Evolutionary conservation across 2,329 filamentous ascomycete species (phyloP).

Genomic region (Talaromyces islandicus): DNA sequence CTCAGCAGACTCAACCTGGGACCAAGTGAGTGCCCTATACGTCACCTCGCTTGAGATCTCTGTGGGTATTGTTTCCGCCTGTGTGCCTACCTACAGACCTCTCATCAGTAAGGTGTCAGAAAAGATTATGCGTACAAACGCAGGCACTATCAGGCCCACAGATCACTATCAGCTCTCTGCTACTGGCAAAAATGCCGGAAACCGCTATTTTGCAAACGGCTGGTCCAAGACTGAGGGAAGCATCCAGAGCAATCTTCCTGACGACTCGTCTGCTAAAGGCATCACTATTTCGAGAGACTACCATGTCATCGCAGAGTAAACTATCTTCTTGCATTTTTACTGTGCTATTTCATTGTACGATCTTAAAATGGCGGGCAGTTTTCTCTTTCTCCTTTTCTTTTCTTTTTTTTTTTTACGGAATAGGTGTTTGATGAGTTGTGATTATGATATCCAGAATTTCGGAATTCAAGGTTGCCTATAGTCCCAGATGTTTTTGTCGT

Average conservation of each 20-base stretch:
- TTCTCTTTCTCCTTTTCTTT: not conserved
- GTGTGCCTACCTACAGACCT: not conserved
- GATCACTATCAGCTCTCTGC: not conserved
- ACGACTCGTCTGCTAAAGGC: not conserved
- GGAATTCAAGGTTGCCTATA: not conserved
- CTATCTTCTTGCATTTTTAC: not conserved
- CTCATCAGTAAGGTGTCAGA: not conserved
- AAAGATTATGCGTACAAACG: not conserved
- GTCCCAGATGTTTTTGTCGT: not conserved
- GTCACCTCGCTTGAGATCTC: not conserved
- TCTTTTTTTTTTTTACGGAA: not conserved
- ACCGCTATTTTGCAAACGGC: not conserved
- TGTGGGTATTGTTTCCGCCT: not conserved
- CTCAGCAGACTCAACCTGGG: not conserved
- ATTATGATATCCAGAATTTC: not conserved
- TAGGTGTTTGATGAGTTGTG: not conserved
- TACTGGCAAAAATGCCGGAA: not conserved
- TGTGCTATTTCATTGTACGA: not conserved
- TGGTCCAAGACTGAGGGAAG: not conserved
- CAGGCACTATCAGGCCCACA: not conserved
- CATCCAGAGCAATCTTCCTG: not conserved
- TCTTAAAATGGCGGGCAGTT: not conserved
- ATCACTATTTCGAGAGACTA: not conserved
- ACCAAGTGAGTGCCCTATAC: not conserved
- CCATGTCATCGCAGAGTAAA: not conserved